Base-by-base conservation (phyloP, 176 grass and related monocot species). In the Juncus inflexus region DNA sequence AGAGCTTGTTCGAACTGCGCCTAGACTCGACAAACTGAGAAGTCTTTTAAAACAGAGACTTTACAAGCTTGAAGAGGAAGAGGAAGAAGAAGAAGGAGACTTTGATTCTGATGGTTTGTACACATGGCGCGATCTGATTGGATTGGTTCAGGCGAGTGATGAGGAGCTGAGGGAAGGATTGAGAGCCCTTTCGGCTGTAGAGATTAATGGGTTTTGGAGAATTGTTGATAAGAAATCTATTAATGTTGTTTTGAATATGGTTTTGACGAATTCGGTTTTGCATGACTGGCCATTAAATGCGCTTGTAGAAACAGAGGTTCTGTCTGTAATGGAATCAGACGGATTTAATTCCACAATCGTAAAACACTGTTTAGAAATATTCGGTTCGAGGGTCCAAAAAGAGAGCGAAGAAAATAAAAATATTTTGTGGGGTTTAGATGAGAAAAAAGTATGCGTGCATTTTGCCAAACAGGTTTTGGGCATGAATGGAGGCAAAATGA, bases 191-290 rank as follows among this genome's bases (percentile, higher is more conserved):
- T 83, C 74, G 4, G 88, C 94, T 35, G 54, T 89, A 3, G 83
- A 97, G 71, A 83, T 91, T 14, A 76, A 91, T 77, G 88, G 94
- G 16, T 91, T 84, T 65, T 97, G 87, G 94, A 85, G 88, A 82
- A 86, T 83, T 7, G 75, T 86, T 5, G 72, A 89, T 73, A 62
- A 45, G 37, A 69, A 45, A 76, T 84, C 74, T 15, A 60, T 79
- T 55, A 85, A 84, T 70, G 84, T 76, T 3, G 64, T 97, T 56
- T 67, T 97, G 58, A 82, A 85, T 64, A 86, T 91, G 92, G 70
- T 97, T 60, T 75, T 97, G 16, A 73, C 85, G 61, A 97, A 91
- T 69, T 82, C 85, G 0, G 79, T 91, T 42, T 79, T 97, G 87
- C 87, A 91, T 10, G 92, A 86, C n/a, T 97, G 92, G 92, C 67